Base-by-base conservation (phyloP, 257 asterid species). In the Misopates orontium region DNA sequence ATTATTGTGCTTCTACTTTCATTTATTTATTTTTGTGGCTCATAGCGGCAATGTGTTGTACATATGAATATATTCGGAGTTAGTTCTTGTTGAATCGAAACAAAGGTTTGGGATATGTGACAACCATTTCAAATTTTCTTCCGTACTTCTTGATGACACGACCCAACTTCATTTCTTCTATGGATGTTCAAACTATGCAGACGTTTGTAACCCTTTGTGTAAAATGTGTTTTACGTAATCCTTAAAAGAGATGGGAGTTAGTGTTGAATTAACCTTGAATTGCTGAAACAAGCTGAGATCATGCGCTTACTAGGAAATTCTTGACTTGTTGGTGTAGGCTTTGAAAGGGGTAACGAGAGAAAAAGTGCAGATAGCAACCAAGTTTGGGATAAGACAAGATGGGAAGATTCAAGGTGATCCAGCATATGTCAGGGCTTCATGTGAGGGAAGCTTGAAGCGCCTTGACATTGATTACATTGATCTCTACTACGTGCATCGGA, bases 401-500 rank as follows among this genome's bases (percentile, higher is more conserved):
- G 75, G 52, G 32, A 36, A 18, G 36, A 13, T 72, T 18, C 62
- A 65, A 3, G 81, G 81, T 10, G 78, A 77, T n/a, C 78, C 80
- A 0, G 48, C 51, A 24, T 71, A 76, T 22, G 80, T 71, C 58
- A 76, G 77, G 62, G 58, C 50, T 8, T 71, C 77, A 8, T 76
- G 80, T 5, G 80, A 76, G 19, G 71, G 64, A 1, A 71, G 80
- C 72, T 76, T 76, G 74, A 67, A 60, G 54, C 77, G 80, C 15
- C 80, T 76, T 11, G 24, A 63, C 21, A 58, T 61, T 16, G 72
- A 71, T 21, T 76, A 23, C 71, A 76, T 76, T 14, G 81, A 77
- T 68, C 75, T 77, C 66, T 72, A 77, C 31, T 72, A 77, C 20
- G 57, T 63, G 31, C 78, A 77, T 64, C 78, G 81, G 19, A 77